Conservation (phyloP, 768 basidiomycete genomes). For the Podaxis sp. region DNA sequence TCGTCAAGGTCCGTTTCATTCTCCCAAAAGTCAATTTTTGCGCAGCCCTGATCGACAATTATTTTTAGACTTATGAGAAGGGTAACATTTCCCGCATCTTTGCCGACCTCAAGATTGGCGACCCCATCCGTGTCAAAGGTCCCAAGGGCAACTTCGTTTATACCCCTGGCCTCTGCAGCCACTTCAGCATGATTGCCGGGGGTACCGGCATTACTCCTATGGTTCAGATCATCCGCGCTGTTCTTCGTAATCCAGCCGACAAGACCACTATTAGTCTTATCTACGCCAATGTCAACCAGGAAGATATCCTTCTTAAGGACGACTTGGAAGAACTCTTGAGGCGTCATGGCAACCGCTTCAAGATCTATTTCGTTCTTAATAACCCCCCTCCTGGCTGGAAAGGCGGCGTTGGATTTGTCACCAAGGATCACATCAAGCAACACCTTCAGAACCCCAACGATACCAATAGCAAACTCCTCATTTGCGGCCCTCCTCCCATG, state of each 20-base stretch:
- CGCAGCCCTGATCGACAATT: conserved; percentile 7
- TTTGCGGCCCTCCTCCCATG: conserved; percentile 76
- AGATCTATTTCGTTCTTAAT: conserved; percentile 90
- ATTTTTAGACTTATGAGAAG: conserved; percentile 83
- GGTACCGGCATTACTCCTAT: conserved; percentile 99
- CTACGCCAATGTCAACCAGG: conserved; percentile 92
- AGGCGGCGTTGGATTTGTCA: conserved; percentile 90
- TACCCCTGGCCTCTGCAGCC: conserved; percentile 63
- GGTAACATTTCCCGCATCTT: conserved; percentile 95
- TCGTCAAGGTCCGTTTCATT: conserved; percentile 76
- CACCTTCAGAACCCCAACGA: conserved; percentile 66
- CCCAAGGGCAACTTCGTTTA: conserved; percentile 97
- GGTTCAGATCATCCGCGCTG: conserved; percentile 97
- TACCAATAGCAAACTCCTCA: conserved; percentile 76
- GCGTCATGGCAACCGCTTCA: conserved; percentile 59
- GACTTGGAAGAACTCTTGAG: conserved; percentile 82
- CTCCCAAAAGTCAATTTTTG: conserved; percentile 1
- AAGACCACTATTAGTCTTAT: conserved; percentile 81
- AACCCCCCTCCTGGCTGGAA: conserved; percentile 87
- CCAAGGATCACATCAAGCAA: conserved; percentile 86
- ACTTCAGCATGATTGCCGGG: conserved; percentile 96
- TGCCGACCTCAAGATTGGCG: conserved; percentile 78
- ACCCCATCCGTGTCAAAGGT: conserved; percentile 89
- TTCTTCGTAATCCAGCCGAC: conserved; percentile 87
- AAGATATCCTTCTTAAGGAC: conserved; percentile 89